These are phyloP conservation scores for Cairneyella variabilis DNA, from an alignment of 495 filamentous ascomycete genomes.

Conservation along the genomic window DNA sequence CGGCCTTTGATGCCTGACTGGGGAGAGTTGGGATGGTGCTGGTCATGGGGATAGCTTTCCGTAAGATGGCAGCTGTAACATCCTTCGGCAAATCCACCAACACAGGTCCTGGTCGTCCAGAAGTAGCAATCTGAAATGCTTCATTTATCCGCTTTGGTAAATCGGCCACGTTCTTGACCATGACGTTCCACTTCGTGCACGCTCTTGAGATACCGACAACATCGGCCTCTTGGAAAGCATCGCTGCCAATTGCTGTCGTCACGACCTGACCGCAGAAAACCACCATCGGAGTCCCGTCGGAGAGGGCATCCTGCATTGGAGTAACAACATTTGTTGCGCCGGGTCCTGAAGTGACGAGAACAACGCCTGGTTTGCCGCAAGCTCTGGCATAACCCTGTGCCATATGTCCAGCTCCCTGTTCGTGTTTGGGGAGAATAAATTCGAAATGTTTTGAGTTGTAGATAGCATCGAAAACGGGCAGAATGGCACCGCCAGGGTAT, in stretches of 20 bases:
- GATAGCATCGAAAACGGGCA: slow-evolving; percentile 82
- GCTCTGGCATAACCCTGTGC: slow-evolving; percentile 75
- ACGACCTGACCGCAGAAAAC: slow-evolving; percentile 77
- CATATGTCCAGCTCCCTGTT: slow-evolving; percentile 82
- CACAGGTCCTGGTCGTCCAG: slow-evolving; percentile 72
- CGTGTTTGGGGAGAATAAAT: slow-evolving; percentile 74
- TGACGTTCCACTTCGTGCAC: slow-evolving; percentile 84
- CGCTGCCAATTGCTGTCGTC: slow-evolving; percentile 69
- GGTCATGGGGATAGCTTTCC: slow-evolving; percentile 64
- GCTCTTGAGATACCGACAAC: slow-evolving; percentile 71
- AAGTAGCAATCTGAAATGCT: slow-evolving; percentile 80
- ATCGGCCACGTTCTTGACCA: slow-evolving; percentile 77
- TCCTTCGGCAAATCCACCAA: slow-evolving; percentile 78
- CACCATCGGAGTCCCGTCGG: slow-evolving; percentile 75
- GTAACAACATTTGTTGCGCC: slow-evolving; percentile 78
- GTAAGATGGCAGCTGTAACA: slow-evolving; percentile 63
- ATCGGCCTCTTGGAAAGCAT: slow-evolving; percentile 80
- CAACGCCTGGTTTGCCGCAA: slow-evolving; percentile 70
- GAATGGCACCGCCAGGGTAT: slow-evolving; percentile 75
- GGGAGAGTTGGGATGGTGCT: slow-evolving; percentile 61
- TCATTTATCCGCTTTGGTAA: slow-evolving; percentile 76
- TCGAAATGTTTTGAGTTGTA: slow-evolving; percentile 78
- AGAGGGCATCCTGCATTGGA: slow-evolving; percentile 74
- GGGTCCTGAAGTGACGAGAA: slow-evolving; percentile 74
- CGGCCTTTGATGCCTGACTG: slow-evolving; percentile 65